Base-by-base conservation (phyloP, 768 basidiomycete species). In the Lyophyllum shimeji region DNA sequence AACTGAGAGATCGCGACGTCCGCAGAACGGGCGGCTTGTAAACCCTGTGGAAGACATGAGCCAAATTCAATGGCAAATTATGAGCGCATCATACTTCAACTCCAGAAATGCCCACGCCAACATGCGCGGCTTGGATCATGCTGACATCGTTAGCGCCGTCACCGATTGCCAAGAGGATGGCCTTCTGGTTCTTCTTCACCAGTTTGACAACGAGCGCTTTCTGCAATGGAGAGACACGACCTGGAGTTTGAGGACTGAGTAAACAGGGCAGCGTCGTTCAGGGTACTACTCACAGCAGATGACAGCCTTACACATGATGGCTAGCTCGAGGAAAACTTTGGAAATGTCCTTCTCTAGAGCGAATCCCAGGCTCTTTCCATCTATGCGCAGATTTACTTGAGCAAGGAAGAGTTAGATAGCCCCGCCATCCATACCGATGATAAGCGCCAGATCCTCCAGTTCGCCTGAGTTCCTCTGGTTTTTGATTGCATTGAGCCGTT, bases 1-100 rank as follows among this genome's bases (percentile, higher is more conserved):
- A 99, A 99, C 71, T 99, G 96, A 2, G 95, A 96, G 60, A 99
- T 99, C 0, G 97, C 93, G 37, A 99, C 87, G 71, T 99, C 97
- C 13, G 97, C 93, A 29, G 95, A 96, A 45, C 97, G 86, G 33
- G 97, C 97, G 43, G 97, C 97, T 89, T 98, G 97, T 4, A 99
- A 76, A 72, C 97, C 97, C 89, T 95, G 58, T 27, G 20, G 51
- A 1, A 34, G 11, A 48, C n/a, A 45, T 55, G 9, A 50, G 37
- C 20, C 11, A 20, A 17, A 15, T 23, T 56, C 18, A 23, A 31
- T 23, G 7, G 17, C 24, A 42, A 20, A 15, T 49, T 27, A 24
- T 25, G 37, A 45, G 27, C 47, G 49, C 27, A 23, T 62, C 68
- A 23, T 62, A 92, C 93, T 81, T 99, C 96, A 21, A 98, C 91